Evolutionary conservation across 2,329 filamentous ascomycete species (phyloP).

Genomic region (Sporothrix mexicana): DNA sequence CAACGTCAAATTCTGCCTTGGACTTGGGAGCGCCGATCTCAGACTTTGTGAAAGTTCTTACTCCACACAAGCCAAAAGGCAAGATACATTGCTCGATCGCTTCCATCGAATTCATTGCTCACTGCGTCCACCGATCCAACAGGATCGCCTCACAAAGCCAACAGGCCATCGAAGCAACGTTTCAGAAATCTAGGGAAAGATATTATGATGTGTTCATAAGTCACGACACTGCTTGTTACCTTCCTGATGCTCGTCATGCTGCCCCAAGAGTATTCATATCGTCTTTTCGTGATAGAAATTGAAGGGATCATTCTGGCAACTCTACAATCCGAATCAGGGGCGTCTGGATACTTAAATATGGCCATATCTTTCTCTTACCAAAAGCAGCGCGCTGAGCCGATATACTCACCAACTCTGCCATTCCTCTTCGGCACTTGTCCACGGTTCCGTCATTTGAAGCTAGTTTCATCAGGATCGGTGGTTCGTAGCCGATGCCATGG

Average conservation of each 20-base stretch:
- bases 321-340: too few relatives aligned
- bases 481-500: not conserved
- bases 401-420: too few relatives aligned
- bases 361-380: too few relatives aligned
- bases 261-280: too few relatives aligned
- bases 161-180: not conserved
- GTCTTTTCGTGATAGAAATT: too few relatives aligned
- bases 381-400: too few relatives aligned
- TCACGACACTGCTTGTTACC: too few relatives aligned
- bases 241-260: not conserved
- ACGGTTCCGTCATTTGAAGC: not conserved
- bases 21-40: not conserved
- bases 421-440: slow-evolving; percentile 6
- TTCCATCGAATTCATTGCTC: not conserved
- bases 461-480: slow-evolving; percentile 15
- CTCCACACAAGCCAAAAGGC: too few relatives aligned
- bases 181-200: too few relatives aligned
- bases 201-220: not conserved
- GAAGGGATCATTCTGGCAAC: too few relatives aligned
- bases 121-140: slow-evolving; percentile 11
- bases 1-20: slow-evolving; percentile 7
- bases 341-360: too few relatives aligned
- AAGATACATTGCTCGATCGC: not conserved
- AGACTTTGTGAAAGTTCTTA: not conserved
- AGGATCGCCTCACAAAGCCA: not conserved